Evolutionary conservation across 1,139 yeast species (phyloP), one percentile per base, ranked within the genome.

Genomic region (Spathaspora sp.): DNA sequence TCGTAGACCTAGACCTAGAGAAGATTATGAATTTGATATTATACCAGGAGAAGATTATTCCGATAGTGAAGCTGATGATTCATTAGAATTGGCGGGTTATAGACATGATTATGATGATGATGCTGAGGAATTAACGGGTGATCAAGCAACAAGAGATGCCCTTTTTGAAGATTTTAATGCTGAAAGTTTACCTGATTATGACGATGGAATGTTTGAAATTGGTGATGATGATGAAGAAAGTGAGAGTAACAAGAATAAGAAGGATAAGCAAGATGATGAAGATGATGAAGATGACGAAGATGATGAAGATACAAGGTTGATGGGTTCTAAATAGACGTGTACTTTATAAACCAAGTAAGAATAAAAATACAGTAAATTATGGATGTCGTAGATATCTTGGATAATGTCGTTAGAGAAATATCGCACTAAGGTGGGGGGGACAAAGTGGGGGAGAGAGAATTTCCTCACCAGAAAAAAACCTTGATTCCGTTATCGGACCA

Each of bases 11-110:
- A 76, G 90, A 65, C 77, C 86, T 57, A 77, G 90, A 65, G 88
- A 83, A 47, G 86, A 85, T 51, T 86, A 81, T 58, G 95, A 86
- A 61, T 86, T 86, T 62, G 95, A 86, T 61, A 84, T 86, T 41
- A 86, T 86, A 43, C 83, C 82, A 15, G 86, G 86, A 1, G 86
- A 81, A 56, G 91, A 86, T 52, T 74, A 75, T 55, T 57, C 60
- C 44, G 75, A 69, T 46, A 64, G 68, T 43, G 71, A 65, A 18
- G 62, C 52, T 36, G 57, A 58, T 33, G 70, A 64, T 43, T 60
- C 66, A 16, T 55, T 65, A 33, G 69, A 65, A 43, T 56, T 65
- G 33, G 69, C 64, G 3, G 38, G 39, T 24, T 38, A 38, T 29
- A 43, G 52, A 38, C 47, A 43, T 18, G 45, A 54, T 41, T 23